A percentile compares a stretch with the other conserved stretches of the same genome.
phyloP scores from a whole-genome alignment of 495 filamentous ascomycete species.

The Cladorrhinum samala region DNA sequence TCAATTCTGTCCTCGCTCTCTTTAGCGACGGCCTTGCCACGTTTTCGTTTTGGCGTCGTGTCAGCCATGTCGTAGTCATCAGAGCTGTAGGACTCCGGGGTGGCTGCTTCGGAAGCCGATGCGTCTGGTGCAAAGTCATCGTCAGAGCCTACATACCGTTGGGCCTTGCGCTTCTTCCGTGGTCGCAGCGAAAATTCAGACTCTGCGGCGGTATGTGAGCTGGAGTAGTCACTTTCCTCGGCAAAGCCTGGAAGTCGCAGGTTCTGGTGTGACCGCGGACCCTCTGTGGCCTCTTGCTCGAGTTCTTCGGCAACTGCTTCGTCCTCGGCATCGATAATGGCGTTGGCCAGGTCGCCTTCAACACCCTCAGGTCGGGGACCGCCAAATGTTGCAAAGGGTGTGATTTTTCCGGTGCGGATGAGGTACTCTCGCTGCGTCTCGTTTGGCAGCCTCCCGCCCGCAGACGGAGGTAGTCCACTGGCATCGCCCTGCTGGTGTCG shows the following conservation, averaged over 20 bases:
- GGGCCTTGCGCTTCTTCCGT: conserved; percentile 38
- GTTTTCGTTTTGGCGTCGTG: conserved; percentile 28
- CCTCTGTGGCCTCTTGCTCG: conserved; percentile 51
- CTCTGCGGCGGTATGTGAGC: conserved; percentile 25
- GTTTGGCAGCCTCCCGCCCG: conserved; percentile 52
- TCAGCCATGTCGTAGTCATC: conserved; percentile 37
- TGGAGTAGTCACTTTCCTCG: conserved; percentile 34
- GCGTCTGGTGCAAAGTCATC: conserved; percentile 38
- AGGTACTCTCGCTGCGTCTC: conserved; percentile 85
- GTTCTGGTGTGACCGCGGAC: conserved; percentile 69
- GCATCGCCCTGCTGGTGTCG: conserved; percentile 49
- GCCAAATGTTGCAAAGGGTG: conserved; percentile 75
- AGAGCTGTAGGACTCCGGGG: conserved; percentile 23
- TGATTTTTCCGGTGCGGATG: conserved; percentile 95
- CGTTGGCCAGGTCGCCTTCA: conserved; percentile 60
- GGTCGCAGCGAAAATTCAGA: conserved; percentile 46
- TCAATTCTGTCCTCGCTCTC: conserved; percentile 51
- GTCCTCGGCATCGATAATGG: conserved; percentile 70
- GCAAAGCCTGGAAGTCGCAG: conserved; percentile 73
- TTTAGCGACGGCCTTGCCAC: conserved; percentile 33
- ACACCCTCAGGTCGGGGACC: conserved; percentile 46
- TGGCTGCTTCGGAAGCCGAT: conserved; percentile 21
- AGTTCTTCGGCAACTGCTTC: conserved; percentile 45
- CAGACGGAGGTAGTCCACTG: conserved; percentile 35
- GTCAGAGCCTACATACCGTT: conserved; percentile 30